Conservation (phyloP, 345 rosid genomes). For the Mercurialis annua region DNA sequence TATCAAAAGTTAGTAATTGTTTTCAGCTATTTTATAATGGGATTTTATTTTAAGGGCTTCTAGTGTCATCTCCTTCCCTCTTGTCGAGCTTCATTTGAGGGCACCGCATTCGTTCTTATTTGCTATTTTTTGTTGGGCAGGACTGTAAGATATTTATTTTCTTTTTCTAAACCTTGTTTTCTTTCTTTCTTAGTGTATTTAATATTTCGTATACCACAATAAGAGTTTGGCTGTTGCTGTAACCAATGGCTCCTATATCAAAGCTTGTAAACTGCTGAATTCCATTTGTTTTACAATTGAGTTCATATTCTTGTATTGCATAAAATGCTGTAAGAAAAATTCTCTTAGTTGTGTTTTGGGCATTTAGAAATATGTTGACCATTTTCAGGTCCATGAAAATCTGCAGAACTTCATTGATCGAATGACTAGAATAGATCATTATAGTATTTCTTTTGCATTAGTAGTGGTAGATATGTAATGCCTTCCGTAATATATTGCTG, state of each 20-base stretch:
- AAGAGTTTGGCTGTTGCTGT: neutral
- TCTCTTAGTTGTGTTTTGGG: neutral
- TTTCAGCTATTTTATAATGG: neutral
- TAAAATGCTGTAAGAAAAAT: neutral
- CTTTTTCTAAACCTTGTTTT: neutral
- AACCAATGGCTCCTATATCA: neutral
- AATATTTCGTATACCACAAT: neutral
- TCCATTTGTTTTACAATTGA: neutral
- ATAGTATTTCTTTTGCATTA: neutral
- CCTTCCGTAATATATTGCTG: constrained; percentile 5
- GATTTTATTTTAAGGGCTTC: neutral
- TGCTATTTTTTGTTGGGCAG: neutral
- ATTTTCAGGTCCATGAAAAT: neutral
- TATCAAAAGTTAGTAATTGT: neutral
- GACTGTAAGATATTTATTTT: neutral
- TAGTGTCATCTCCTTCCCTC: neutral
- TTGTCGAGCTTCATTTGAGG: neutral
- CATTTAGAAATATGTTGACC: neutral
- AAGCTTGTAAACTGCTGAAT: constrained; percentile 2
- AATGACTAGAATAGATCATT: neutral
- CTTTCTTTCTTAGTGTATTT: neutral
- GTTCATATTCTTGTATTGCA: neutral
- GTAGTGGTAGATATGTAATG: constrained; percentile 2
- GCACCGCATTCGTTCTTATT: neutral
- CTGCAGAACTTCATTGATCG: neutral